Percentiles rank a stretch among this genome's conserved stretches.
Evolutionary conservation across 345 rosid genomes (phyloP).

Genomic region (Hibiscus trionum): DNA sequence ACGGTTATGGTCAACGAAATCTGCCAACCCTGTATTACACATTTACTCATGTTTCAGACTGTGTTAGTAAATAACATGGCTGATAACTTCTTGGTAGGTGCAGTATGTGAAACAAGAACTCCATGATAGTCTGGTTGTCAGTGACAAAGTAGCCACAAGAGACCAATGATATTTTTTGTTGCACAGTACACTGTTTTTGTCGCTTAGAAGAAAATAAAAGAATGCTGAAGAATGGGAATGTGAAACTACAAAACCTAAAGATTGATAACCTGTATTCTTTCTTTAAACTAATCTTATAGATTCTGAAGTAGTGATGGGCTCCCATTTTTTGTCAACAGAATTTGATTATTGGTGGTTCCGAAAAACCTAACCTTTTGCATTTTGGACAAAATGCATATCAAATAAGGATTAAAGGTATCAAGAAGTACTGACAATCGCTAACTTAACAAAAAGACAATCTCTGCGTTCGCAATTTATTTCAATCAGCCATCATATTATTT

Average conservation of each 20-base stretch:
- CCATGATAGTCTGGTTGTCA: not conserved
- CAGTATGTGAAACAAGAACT: not conserved
- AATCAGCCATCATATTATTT: not conserved
- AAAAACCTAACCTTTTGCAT: not conserved
- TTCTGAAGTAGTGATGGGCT: not conserved
- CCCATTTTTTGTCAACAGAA: not conserved
- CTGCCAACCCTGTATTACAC: conserved; percentile 49
- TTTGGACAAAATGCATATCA: not conserved
- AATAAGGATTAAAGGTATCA: not conserved
- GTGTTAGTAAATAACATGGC: not conserved
- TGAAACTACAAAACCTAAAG: not conserved
- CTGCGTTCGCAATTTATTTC: not conserved
- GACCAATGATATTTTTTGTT: not conserved
- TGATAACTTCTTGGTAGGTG: not conserved
- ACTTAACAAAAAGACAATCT: not conserved
- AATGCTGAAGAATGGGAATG: not conserved
- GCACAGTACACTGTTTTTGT: not conserved
- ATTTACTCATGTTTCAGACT: conserved; percentile 10
- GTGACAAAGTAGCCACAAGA: not conserved
- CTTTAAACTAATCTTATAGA: not conserved
- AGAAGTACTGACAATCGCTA: not conserved
- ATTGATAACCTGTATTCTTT: not conserved
- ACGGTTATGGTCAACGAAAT: conserved; percentile 65
- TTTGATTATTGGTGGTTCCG: not conserved
- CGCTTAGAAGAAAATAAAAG: not conserved